These are phyloP conservation scores for Clonostachys chloroleuca DNA, from an alignment of 2,329 filamentous ascomycete genomes.

Conservation along the genomic window DNA sequence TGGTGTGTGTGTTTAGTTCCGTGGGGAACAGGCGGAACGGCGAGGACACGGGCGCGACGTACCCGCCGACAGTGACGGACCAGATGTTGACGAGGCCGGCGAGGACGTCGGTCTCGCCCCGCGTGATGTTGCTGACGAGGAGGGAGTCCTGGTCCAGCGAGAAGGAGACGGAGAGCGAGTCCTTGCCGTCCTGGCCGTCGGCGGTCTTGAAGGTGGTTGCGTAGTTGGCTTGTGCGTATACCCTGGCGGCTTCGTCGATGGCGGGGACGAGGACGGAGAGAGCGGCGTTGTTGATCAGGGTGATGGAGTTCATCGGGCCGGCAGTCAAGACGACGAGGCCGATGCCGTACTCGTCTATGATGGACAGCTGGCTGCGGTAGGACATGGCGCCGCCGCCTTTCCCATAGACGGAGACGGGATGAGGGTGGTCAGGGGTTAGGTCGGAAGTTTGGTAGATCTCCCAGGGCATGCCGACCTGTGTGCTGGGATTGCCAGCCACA, in stretches of 20 bases:
- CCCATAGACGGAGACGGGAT: constrained; percentile 21
- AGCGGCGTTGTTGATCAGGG: constrained; percentile 16
- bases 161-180: constrained; percentile 8
- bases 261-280: constrained; percentile 17
- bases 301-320: constrained; percentile 17
- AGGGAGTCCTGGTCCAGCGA: constrained; percentile 16
- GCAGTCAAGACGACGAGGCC: constrained; percentile 22
- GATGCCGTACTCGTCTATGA: constrained; percentile 27
- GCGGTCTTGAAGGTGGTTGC: constrained; percentile 2
- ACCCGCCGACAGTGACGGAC: constrained; percentile 12
- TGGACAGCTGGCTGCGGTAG: constrained; percentile 24
- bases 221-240: constrained; percentile 13
- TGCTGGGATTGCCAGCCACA: constrained; percentile 17
- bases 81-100: constrained; percentile 12
- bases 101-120: constrained; percentile 12
- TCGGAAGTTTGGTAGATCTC: constrained; percentile 22
- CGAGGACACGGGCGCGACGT: constrained; percentile 8
- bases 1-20: constrained; percentile 5
- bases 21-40: constrained; percentile 17
- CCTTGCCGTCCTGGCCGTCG: neutral
- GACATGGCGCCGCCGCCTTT: constrained; percentile 25
- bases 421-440: constrained; percentile 16
- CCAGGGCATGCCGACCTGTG: constrained; percentile 28
- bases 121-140: constrained; percentile 10
- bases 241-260: constrained; percentile 16